phyloP scores from a whole-genome alignment of 2,329 filamentous ascomycete species.

The Botrytis porri region DNA sequence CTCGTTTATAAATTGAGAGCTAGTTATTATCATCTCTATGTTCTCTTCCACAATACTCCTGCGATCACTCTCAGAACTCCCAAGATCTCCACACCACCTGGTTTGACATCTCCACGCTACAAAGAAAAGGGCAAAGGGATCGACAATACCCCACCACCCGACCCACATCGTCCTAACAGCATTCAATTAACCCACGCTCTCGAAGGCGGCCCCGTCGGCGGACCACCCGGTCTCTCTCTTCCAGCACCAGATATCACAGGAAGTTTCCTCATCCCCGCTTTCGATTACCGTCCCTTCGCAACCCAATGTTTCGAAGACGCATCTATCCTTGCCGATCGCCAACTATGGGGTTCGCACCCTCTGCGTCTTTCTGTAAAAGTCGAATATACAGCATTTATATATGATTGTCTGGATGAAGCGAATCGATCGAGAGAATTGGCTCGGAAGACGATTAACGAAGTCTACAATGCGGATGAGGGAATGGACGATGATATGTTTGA shows the following conservation, averaged over 20 bases:
- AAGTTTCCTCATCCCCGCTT: constrained; percentile 74
- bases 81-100: constrained; percentile 42
- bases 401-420: constrained; percentile 84
- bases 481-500: constrained; percentile 96
- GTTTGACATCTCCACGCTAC: constrained; percentile 33
- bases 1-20: constrained; percentile 88
- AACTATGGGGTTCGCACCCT: constrained; percentile 85
- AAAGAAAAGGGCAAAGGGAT: constrained; percentile 37
- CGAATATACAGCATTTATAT: constrained; percentile 89
- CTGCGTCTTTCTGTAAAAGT: constrained; percentile 85
- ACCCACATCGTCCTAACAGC: constrained; percentile 33
- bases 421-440: constrained; percentile 74
- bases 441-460: constrained; percentile 79
- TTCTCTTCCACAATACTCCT: constrained; percentile 90
- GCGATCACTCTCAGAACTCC: constrained; percentile 48
- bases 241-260: constrained; percentile 47
- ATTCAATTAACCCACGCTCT: constrained; percentile 38
- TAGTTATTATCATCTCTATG: constrained; percentile 95
- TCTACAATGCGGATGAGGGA: constrained; percentile 85
- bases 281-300: constrained; percentile 81
- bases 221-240: constrained; percentile 40
- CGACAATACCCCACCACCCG: constrained; percentile 27
- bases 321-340: constrained; percentile 65
- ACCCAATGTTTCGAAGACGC: constrained; percentile 78
- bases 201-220: constrained; percentile 47